phyloP scores from a whole-genome alignment of 371 early-diverging fungal genomes.

The Coemansia sp. region DNA sequence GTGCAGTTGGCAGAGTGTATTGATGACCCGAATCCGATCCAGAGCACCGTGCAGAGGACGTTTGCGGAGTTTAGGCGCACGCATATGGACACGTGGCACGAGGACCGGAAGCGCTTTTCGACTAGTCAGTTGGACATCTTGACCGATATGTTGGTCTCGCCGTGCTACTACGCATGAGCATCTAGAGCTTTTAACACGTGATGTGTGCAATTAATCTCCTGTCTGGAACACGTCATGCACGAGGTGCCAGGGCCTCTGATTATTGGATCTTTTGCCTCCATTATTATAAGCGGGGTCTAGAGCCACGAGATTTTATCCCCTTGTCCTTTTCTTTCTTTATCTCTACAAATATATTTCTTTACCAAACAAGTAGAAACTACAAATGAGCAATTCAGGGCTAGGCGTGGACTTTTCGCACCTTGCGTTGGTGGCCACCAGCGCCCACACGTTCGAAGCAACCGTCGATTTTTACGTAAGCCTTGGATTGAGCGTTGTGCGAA shows the following conservation, averaged over 20 bases:
- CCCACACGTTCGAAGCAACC: constrained; percentile 47
- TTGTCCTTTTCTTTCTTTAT: not conserved
- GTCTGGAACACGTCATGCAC: no score
- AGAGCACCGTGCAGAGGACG: constrained; percentile 79
- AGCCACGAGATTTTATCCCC: no score
- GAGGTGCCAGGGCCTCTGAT: no score
- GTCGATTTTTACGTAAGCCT: constrained; percentile 60
- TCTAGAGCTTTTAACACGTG: no score
- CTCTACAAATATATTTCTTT: not conserved
- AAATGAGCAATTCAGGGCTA: not conserved
- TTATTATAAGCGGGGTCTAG: no score
- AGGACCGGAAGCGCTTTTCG: constrained; percentile 75
- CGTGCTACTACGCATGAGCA: constrained; percentile 69
- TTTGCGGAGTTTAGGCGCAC: constrained; percentile 91
- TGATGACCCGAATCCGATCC: constrained; percentile 85
- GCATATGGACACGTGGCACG: constrained; percentile 93
- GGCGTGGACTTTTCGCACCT: constrained; percentile 59
- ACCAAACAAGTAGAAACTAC: not conserved
- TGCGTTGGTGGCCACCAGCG: constrained; percentile 55
- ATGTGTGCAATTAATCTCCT: no score
- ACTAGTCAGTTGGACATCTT: constrained; percentile 75
- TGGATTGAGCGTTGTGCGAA: constrained; percentile 58
- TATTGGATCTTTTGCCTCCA: no score
- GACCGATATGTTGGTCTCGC: constrained; percentile 84
- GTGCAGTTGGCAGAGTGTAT: constrained; percentile 72